Conservation (phyloP, 176 grass and related monocot genomes). For the Oryza punctata region DNA sequence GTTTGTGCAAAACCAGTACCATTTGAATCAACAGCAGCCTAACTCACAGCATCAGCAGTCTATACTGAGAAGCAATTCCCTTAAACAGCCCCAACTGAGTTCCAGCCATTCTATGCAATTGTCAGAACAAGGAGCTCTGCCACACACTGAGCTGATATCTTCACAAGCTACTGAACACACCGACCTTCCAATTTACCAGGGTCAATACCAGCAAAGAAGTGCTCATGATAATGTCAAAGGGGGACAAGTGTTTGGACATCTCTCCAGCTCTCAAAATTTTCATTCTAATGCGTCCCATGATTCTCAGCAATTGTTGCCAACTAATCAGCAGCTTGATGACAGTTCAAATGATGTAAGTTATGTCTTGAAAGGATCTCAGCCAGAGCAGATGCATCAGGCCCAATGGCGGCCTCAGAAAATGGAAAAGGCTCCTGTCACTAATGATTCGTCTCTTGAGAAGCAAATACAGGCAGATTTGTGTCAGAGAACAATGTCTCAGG, state of each 20-base stretch:
- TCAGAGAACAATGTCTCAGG: constrained; percentile 57
- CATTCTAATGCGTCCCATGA: constrained; percentile 55
- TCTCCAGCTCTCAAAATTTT: constrained; percentile 63
- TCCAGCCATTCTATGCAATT: constrained; percentile 65
- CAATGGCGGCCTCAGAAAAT: constrained; percentile 59
- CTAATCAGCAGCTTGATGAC: constrained; percentile 49
- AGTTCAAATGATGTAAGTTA: constrained; percentile 51
- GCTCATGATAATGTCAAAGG: constrained; percentile 57
- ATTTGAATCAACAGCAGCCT: constrained; percentile 64
- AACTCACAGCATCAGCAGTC: constrained; percentile 60
- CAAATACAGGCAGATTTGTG: constrained; percentile 65
- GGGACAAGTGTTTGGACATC: constrained; percentile 61
- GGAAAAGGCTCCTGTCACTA: constrained; percentile 52
- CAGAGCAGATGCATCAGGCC: constrained; percentile 50
- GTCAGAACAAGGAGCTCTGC: constrained; percentile 60
- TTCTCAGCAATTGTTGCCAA: constrained; percentile 61
- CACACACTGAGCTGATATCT: constrained; percentile 59
- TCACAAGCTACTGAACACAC: constrained; percentile 59
- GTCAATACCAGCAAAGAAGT: constrained; percentile 71
- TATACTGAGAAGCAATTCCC: constrained; percentile 55
- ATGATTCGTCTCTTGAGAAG: constrained; percentile 66
- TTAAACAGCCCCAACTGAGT: constrained; percentile 58
- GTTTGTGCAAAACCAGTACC: constrained; percentile 69
- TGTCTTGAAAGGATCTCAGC: constrained; percentile 57
- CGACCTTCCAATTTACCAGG: constrained; percentile 56